Evolutionary conservation across 495 filamentous ascomycete species (phyloP).

Genomic region (Neurospora sp.): DNA sequence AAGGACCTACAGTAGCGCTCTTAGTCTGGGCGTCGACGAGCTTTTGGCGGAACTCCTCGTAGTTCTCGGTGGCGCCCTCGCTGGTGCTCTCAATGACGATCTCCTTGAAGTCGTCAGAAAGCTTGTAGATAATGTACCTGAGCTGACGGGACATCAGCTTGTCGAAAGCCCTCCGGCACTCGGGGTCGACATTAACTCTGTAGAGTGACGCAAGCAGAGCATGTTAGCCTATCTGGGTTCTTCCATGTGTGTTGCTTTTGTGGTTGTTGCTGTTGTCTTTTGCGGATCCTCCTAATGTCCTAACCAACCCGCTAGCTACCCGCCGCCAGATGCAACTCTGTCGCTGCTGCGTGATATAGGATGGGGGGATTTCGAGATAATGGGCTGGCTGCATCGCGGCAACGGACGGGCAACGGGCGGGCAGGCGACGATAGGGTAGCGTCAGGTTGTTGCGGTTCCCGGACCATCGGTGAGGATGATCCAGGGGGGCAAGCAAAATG

Average conservation of each 20-base stretch:
- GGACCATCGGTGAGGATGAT: not conserved
- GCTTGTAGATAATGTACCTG: conserved; percentile 97
- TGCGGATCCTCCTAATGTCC: not conserved
- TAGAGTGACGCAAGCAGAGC: not conserved
- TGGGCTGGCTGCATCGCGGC: conserved; percentile 1
- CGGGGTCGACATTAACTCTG: conserved; percentile 68
- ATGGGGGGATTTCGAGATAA: not conserved
- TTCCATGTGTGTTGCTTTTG: not conserved
- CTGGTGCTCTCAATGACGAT: conserved; percentile 71
- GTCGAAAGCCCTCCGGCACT: conserved; percentile 78
- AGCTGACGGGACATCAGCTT: conserved; percentile 78
- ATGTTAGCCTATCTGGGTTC: conserved; percentile 14
- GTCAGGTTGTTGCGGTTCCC: not conserved
- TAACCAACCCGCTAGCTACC: not conserved
- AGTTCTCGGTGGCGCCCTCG: conserved; percentile 40
- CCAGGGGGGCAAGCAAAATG: not conserved
- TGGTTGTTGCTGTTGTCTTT: not conserved
- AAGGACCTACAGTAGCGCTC: conserved; percentile 28
- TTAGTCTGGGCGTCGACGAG: conserved; percentile 52
- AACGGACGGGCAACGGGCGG: conserved; percentile 1
- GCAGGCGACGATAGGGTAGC: conserved; percentile 4
- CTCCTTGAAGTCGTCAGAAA: conserved; percentile 82
- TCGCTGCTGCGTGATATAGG: not conserved
- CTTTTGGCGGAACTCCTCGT: conserved; percentile 71
- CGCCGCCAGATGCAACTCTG: not conserved